These are phyloP conservation scores for Diaporthe caulivora DNA, from an alignment of 2,329 filamentous ascomycete species.

Conservation along the genomic window DNA sequence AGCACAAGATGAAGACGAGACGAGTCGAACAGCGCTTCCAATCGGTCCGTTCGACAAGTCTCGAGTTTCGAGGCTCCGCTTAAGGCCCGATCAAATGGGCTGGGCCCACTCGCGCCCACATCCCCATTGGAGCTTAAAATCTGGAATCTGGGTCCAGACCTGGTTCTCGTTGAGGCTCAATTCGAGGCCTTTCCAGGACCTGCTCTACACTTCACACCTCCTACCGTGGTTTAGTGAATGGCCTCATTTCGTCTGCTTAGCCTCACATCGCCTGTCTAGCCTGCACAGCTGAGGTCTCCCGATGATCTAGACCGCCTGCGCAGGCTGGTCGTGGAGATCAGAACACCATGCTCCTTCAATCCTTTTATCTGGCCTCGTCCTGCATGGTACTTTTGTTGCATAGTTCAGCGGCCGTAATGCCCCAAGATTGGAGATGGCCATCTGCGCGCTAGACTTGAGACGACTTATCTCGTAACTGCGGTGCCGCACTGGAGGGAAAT, in stretches of 20 bases:
- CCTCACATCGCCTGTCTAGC: neutral
- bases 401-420: neutral
- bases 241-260: too few species aligned
- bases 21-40: constrained; percentile 1
- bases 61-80: constrained; percentile 6
- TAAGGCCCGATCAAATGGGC: constrained; percentile 6
- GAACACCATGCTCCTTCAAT: neutral
- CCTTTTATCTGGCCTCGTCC: neutral
- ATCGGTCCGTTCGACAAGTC: constrained; percentile 22
- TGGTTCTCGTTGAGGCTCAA: neutral
- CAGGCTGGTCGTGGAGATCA: neutral
- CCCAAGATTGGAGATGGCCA: neutral
- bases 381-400: neutral
- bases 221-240: neutral
- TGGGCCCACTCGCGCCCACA: neutral
- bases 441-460: neutral
- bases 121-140: constrained; percentile 18
- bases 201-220: neutral
- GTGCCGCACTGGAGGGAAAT: neutral
- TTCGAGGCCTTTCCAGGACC: neutral
- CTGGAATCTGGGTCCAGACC: neutral
- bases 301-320: neutral
- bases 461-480: too few species aligned
- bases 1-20: neutral
- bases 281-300: neutral